Conservation (phyloP, 2,329 filamentous ascomycete species). For the Cercospora janseana region DNA sequence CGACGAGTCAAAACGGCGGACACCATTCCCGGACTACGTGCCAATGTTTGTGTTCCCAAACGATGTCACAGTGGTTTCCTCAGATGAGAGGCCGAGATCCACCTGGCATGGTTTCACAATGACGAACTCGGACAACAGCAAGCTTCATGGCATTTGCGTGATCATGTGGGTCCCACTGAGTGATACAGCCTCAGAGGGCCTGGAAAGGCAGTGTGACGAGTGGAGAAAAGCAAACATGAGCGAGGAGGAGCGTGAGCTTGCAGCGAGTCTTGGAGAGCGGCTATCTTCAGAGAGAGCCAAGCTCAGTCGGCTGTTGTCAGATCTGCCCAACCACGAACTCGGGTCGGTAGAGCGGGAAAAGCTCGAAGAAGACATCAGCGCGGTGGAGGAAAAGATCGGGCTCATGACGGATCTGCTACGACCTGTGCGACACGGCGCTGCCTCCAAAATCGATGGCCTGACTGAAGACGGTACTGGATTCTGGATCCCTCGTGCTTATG, state of each 20-base stretch:
- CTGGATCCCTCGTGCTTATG: conserved; percentile 92
- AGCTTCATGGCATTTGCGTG: conserved; percentile 85
- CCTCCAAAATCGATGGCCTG: conserved; percentile 93
- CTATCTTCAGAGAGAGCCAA: conserved; percentile 85
- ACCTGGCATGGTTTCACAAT: conserved; percentile 99
- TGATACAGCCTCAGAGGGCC: conserved; percentile 74
- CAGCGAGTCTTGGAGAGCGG: conserved; percentile 84
- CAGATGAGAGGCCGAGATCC: conserved; percentile 88
- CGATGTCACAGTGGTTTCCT: conserved; percentile 94
- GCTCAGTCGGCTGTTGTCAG: conserved; percentile 80
- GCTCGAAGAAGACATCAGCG: conserved; percentile 90
- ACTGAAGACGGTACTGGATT: conserved; percentile 93
- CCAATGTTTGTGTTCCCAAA: conserved; percentile 99
- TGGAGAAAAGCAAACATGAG: conserved; percentile 70
- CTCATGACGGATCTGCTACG: conserved; percentile 95
- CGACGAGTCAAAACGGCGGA: conserved; percentile 76
- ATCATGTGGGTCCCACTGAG: conserved; percentile 91
- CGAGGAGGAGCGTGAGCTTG: conserved; percentile 84
- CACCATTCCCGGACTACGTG: conserved; percentile 92
- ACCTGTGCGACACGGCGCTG: conserved; percentile 87
- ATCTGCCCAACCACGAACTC: conserved; percentile 75
- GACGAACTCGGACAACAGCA: conserved; percentile 89
- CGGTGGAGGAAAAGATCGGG: conserved; percentile 93
- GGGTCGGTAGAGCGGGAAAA: conserved; percentile 77
- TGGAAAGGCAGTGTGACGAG: conserved; percentile 63